phyloP scores from a whole-genome alignment of 352 stramenopile species.

The Globisporangium camurandrum region DNA sequence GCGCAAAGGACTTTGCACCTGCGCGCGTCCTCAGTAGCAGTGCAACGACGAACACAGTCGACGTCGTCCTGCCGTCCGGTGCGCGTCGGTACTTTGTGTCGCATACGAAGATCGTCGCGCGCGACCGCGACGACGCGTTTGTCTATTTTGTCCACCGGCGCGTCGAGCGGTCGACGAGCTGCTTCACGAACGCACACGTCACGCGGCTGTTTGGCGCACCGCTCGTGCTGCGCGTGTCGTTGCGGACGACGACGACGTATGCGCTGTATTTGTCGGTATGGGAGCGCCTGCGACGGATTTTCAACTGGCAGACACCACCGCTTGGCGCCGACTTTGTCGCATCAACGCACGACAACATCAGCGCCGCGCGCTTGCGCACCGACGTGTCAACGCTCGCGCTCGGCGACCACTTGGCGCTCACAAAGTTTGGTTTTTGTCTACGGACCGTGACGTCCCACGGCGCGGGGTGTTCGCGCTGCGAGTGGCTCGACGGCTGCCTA shows the following conservation, averaged over 20 bases:
- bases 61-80: constrained; percentile 59
- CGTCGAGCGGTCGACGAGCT: constrained; percentile 73
- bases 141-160: constrained; percentile 80
- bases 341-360: constrained; percentile 9
- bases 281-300: constrained; percentile 72
- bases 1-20: constrained; percentile 45
- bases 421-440: constrained; percentile 81
- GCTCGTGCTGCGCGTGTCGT: constrained; percentile 62
- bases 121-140: constrained; percentile 43
- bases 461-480: constrained; percentile 80
- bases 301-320: constrained; percentile 70
- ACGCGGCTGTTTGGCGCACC: constrained; percentile 75
- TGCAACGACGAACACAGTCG: constrained; percentile 41
- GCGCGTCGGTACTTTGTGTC: constrained; percentile 55
- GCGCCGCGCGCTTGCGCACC: constrained; percentile 16
- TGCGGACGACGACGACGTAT: constrained; percentile 52
- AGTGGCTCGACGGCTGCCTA: constrained; percentile 83
- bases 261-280: constrained; percentile 76
- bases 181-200: constrained; percentile 75
- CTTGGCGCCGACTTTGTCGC: constrained; percentile 19
- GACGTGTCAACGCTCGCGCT: constrained; percentile 55
- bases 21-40: constrained; percentile 67
- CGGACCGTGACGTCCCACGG: constrained; percentile 75
- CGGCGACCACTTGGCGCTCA: constrained; percentile 47
- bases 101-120: constrained; percentile 42